Evolutionary conservation across 2,329 filamentous ascomycete genomes (phyloP).

Genomic region (Cladosporium cucumerinum): DNA sequence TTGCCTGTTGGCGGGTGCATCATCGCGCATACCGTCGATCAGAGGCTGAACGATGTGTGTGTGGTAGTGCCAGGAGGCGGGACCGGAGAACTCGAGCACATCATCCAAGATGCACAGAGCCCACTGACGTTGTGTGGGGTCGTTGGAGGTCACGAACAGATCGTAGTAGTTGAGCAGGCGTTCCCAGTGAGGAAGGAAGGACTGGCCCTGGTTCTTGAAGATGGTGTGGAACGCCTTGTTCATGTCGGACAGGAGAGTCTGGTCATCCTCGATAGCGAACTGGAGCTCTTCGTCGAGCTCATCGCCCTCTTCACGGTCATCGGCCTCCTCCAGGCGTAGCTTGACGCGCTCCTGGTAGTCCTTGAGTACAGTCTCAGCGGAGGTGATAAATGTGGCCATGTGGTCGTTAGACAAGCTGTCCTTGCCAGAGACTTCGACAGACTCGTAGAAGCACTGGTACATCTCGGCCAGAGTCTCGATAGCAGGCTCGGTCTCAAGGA

Average conservation of each 20-base stretch:
- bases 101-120: conserved; percentile 99
- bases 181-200: conserved; percentile 87
- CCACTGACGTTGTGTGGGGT: conserved; percentile 94
- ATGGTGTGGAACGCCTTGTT: conserved; percentile 99
- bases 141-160: conserved; percentile 72
- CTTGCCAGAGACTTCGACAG: conserved; percentile 87
- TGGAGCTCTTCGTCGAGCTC: conserved; percentile 75
- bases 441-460: conserved; percentile 99
- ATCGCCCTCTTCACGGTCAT: conserved; percentile 74
- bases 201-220: conserved; percentile 89
- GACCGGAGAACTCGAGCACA: conserved; percentile 92
- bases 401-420: conserved; percentile 73
- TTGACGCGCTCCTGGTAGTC: conserved; percentile 89
- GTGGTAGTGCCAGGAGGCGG: conserved; percentile 81
- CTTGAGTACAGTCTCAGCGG: conserved; percentile 78
- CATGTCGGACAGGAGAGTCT: conserved; percentile 96
- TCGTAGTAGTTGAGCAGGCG: conserved; percentile 81
- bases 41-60: conserved; percentile 84
- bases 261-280: conserved; percentile 93
- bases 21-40: conserved; percentile 78
- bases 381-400: conserved; percentile 84
- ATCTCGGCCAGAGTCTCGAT: conserved; percentile 97
- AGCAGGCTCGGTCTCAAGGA: conserved; percentile 86
- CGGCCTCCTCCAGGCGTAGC: conserved; percentile 77
- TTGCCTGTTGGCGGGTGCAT: conserved; percentile 87